Base-by-base conservation (phyloP, 73 alveolate genomes). In the Paramecium sexaurelia region DNA sequence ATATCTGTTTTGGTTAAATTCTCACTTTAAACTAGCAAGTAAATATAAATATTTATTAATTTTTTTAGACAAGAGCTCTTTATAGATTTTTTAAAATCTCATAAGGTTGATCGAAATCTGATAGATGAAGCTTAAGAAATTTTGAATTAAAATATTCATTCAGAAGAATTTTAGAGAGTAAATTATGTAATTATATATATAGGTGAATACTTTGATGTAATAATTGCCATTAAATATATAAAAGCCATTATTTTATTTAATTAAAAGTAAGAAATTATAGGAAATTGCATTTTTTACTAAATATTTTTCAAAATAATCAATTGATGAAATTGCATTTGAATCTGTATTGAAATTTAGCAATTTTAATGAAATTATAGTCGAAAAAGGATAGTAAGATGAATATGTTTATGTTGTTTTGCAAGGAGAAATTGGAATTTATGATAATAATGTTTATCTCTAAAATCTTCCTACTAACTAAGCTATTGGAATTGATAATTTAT, bases 371-470 rank as follows among this genome's bases (percentile, higher is more conserved):
- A 24, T 78, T 7, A 39, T 78, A 8, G 90, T 43, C 4, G 43
- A 37, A 78, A 37, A 40, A 40, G 90, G 71, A 40, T 7, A 78
- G n/a, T n/a, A 24, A 41, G 73, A 78, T 78, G 90, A 78, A 24
- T 29, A 40, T 9, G 17, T 78, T 17, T 78, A 78, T 41, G 40
- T 78, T 0, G 55, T 78, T 8, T 22, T 78, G 13, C 13, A 78
- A 33, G 90, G 90, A 5, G 40, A 41, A 7, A 22, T 43, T 4
- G 39, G 90, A 19, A 61, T 26, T 8, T 43, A 78, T 78, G 87
- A 73, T 39, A 73, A 33, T 3, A 22, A 73, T 73, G 19, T n/a
- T 35, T 61, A 51, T 29, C 41, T 61, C 11, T 10, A 61, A 61
- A 61, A 24, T 61, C 26, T 61, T 9, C 83, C 83, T 10, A 24